Evolutionary conservation across 345 rosid genomes (phyloP).

Genomic region (Lumnitzera racemosa): DNA sequence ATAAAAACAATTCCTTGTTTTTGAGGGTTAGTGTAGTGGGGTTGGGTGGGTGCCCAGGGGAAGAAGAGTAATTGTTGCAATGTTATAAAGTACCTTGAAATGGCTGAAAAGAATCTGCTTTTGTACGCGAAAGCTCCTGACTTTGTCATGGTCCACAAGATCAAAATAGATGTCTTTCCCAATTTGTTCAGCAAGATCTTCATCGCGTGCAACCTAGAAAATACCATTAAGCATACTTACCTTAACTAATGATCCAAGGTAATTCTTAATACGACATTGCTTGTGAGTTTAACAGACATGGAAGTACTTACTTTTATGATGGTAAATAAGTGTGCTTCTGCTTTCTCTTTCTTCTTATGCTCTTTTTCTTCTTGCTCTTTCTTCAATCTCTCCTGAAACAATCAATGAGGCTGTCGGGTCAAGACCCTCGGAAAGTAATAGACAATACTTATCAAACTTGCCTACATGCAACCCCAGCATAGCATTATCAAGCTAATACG

Average conservation of each 20-base stretch:
- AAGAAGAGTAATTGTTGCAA: too few relatives aligned
- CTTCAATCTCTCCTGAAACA: conserved; percentile 75
- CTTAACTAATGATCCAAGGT: too few relatives aligned
- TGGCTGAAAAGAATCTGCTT: conserved; percentile 21
- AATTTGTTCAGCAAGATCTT: conserved; percentile 38
- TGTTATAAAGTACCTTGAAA: conserved; percentile 27
- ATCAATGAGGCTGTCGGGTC: background rate
- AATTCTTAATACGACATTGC: too few relatives aligned
- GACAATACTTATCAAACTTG: background rate
- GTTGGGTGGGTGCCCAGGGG: too few relatives aligned
- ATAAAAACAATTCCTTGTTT: too few relatives aligned
- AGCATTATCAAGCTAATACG: too few relatives aligned
- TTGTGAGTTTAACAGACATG: too few relatives aligned
- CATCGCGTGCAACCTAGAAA: conserved; percentile 40
- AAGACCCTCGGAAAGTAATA: background rate
- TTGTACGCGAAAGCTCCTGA: conserved; percentile 28
- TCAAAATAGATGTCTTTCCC: conserved; percentile 44
- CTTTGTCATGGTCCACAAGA: conserved; percentile 49
- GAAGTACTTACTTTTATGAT: conserved; percentile 57
- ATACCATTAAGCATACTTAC: background rate
- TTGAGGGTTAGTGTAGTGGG: too few relatives aligned
- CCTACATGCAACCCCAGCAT: background rate
- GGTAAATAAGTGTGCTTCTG: conserved; percentile 88
- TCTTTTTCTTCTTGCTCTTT: conserved; percentile 97
- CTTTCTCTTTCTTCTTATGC: conserved; percentile 81